phyloP scores from a whole-genome alignment of 768 basidiomycete species.

The Tremella fuciformis region DNA sequence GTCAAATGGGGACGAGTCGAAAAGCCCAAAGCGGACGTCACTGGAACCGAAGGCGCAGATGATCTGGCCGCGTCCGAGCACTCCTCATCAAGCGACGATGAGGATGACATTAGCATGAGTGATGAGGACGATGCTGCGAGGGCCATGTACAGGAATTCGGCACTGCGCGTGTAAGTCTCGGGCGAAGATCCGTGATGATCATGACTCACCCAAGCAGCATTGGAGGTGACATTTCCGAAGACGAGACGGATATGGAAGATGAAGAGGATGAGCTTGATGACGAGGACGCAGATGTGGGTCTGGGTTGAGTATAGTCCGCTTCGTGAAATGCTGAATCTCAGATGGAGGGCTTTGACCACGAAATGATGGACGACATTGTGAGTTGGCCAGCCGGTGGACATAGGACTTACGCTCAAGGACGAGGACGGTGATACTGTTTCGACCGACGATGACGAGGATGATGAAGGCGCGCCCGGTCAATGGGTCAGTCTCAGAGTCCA shows the following conservation, averaged over 20 bases:
- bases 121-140: constrained; percentile 66
- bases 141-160: constrained; percentile 93
- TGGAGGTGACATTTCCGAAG: constrained; percentile 58
- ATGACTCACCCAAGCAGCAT: constrained; percentile 9
- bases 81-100: constrained; percentile 53
- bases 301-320: not conserved
- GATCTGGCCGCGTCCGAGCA: constrained; percentile 47
- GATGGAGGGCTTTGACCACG: constrained; percentile 18
- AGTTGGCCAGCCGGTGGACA: constrained; percentile 7
- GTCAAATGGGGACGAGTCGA: constrained; percentile 88
- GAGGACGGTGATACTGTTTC: constrained; percentile 42
- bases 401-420: constrained; percentile 21
- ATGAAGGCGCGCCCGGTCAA: constrained; percentile 54
- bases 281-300: constrained; percentile 53
- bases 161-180: constrained; percentile 77
- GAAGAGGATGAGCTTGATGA: constrained; percentile 61
- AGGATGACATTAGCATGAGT: constrained; percentile 49
- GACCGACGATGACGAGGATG: constrained; percentile 31
- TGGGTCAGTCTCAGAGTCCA: constrained; percentile 31
- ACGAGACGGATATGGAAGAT: constrained; percentile 57
- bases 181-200: not conserved
- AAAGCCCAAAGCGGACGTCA: constrained; percentile 36
- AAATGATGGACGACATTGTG: constrained; percentile 35
- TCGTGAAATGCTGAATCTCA: constrained; percentile 1
- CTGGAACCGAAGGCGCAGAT: constrained; percentile 52